A percentile compares a stretch with the other conserved stretches of the same genome.
Evolutionary conservation across 345 rosid species (phyloP).

Genomic region (Xanthoceras sorbifolium): DNA sequence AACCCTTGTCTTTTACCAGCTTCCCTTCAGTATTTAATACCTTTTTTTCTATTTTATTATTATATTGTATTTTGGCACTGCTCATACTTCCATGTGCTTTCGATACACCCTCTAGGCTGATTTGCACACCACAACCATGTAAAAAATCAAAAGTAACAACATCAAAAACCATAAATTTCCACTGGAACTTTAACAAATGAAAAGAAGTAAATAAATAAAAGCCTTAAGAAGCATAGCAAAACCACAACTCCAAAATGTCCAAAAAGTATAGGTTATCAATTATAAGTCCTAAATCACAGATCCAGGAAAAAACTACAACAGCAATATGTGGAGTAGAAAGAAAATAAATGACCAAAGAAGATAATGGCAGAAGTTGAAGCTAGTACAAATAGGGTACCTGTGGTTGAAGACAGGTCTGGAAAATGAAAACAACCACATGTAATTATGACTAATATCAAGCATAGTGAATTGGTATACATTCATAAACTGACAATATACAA

Average conservation of each 20-base stretch:
- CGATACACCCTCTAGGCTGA: neutral
- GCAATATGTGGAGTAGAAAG: neutral
- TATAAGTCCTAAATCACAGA: too few relatives aligned
- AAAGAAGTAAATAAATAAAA: neutral
- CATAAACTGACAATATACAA: neutral
- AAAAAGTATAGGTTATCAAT: too few relatives aligned
- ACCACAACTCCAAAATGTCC: too few relatives aligned
- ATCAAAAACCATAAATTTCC: neutral
- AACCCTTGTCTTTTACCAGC: too few relatives aligned
- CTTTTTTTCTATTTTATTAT: too few relatives aligned
- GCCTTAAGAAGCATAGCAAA: neutral
- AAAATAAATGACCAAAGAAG: neutral
- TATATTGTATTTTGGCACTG: neutral
- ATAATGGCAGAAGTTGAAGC: neutral
- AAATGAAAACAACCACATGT: neutral
- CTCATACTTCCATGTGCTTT: neutral
- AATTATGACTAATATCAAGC: neutral
- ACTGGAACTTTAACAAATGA: neutral
- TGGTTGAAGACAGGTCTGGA: neutral
- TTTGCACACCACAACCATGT: neutral
- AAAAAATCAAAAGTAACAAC: conserved; percentile 1
- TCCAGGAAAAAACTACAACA: neutral
- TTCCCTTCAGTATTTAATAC: too few relatives aligned
- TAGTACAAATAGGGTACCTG: neutral
- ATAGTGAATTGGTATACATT: neutral